A percentile compares a stretch with the other conserved stretches of the same genome.
Conservation (phyloP, 2,329 filamentous ascomycete genomes). For the Tolypocladium ovalisporum region DNA sequence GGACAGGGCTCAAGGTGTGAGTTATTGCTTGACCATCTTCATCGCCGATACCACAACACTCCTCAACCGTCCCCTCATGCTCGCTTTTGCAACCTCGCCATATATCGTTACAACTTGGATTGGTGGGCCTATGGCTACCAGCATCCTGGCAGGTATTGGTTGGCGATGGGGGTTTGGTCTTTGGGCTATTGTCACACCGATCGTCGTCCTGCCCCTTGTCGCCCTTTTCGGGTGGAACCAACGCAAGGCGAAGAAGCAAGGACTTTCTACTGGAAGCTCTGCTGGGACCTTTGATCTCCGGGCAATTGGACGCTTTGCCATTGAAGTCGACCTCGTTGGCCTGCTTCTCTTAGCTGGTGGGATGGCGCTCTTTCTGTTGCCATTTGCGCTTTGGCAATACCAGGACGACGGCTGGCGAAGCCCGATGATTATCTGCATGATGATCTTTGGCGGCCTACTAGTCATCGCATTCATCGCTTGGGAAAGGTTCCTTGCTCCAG, state of each 20-base stretch:
- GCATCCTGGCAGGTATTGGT: constrained; percentile 36
- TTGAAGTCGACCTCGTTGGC: constrained; percentile 43
- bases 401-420: constrained; percentile 31
- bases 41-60: constrained; percentile 5
- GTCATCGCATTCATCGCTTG: constrained; percentile 34
- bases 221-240: constrained; percentile 47
- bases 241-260: constrained; percentile 44
- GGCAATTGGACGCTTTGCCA: constrained; percentile 36
- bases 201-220: constrained; percentile 46
- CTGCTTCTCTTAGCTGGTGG: constrained; percentile 38
- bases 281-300: constrained; percentile 32
- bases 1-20: constrained; percentile 23
- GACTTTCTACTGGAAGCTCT: constrained; percentile 29
- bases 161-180: constrained; percentile 61
- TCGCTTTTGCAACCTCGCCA: constrained; percentile 52
- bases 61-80: constrained; percentile 37
- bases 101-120: constrained; percentile 57
- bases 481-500: constrained; percentile 41
- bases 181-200: constrained; percentile 52
- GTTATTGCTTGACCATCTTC: constrained; percentile 25
- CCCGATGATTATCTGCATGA: constrained; percentile 35
- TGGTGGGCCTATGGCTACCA: constrained; percentile 43
- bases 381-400: constrained; percentile 36
- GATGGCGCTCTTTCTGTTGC: constrained; percentile 44
- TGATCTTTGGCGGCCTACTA: constrained; percentile 40